Evolutionary conservation across 495 filamentous ascomycete genomes (phyloP).

Genomic region (Cenococcum geophilum): DNA sequence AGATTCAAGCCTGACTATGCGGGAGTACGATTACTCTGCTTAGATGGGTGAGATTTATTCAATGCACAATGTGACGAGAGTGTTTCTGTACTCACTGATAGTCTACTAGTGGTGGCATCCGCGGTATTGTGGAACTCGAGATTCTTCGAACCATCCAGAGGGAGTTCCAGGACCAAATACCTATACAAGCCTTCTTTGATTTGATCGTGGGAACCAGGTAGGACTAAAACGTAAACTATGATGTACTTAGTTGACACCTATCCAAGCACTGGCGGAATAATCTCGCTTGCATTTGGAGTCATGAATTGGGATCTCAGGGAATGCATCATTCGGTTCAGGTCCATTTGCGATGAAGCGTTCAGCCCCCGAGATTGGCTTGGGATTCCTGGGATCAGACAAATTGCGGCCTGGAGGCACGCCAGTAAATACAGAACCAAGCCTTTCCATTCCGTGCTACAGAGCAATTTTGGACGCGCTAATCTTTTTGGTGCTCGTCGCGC

Average conservation of each 20-base stretch:
- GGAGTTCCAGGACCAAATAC: slow-evolving; percentile 27
- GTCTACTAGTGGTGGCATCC: slow-evolving; percentile 40
- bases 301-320: slow-evolving; percentile 42
- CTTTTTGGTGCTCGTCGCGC: slow-evolving; percentile 45
- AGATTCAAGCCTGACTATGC: slow-evolving; percentile 37
- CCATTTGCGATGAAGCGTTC: slow-evolving; percentile 41
- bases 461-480: slow-evolving; percentile 33
- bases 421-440: slow-evolving; percentile 43
- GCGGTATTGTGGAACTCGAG: slow-evolving; percentile 43
- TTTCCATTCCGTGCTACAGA: slow-evolving; percentile 35
- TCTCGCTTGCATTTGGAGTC: slow-evolving; percentile 49
- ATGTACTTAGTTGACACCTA: no score
- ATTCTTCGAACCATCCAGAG: slow-evolving; percentile 38
- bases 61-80: no score
- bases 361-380: slow-evolving; percentile 35
- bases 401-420: slow-evolving; percentile 35
- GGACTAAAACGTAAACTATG: no score
- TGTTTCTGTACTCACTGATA: slow-evolving; percentile 7
- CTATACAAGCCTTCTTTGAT: slow-evolving; percentile 44
- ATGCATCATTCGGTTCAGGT: slow-evolving; percentile 40
- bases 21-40: slow-evolving; percentile 36
- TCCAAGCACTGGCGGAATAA: slow-evolving; percentile 51
- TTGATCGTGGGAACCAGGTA: slow-evolving; percentile 46
- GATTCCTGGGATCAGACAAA: slow-evolving; percentile 31
- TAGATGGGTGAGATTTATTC: slow-evolving; percentile 48